These are phyloP conservation scores for Trichosanthes truncata DNA, from an alignment of 306 rosid genomes.

Conservation along the genomic window DNA sequence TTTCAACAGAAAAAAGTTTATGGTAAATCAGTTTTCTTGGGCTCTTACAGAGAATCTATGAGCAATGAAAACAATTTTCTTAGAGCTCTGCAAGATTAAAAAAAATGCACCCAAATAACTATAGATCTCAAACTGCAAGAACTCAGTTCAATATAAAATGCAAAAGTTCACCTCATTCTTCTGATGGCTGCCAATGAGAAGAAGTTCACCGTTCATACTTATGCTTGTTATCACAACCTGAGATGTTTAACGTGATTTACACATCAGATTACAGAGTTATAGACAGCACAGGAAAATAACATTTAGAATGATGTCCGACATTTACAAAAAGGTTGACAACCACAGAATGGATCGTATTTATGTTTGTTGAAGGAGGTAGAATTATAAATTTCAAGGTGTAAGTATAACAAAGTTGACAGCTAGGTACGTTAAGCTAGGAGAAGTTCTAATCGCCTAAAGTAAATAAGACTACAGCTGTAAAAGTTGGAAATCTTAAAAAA, in stretches of 20 bases:
- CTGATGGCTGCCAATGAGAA: constrained; percentile 53
- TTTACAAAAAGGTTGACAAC: not conserved
- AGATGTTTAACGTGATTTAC: not conserved
- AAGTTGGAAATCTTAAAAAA: not conserved
- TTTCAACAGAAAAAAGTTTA: not conserved
- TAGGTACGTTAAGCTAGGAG: not conserved
- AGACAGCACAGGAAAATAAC: not conserved
- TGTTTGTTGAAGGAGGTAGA: not conserved
- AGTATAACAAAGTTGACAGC: not conserved
- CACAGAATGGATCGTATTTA: not conserved
- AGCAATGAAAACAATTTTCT: not conserved
- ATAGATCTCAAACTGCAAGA: not conserved
- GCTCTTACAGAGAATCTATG: not conserved
- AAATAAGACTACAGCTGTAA: not conserved
- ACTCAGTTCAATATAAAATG: not conserved
- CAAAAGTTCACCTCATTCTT: constrained; percentile 28
- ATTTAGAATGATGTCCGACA: not conserved
- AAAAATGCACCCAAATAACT: not conserved
- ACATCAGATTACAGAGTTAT: not conserved
- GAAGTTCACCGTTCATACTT: constrained; percentile 37
- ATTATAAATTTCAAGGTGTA: not conserved
- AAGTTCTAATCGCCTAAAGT: not conserved
- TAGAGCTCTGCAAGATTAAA: not conserved
- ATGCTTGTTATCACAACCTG: constrained; percentile 80
- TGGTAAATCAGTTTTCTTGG: not conserved